Evolutionary conservation across 2,329 filamentous ascomycete species (phyloP).

Genomic region (Alternaria rosae): DNA sequence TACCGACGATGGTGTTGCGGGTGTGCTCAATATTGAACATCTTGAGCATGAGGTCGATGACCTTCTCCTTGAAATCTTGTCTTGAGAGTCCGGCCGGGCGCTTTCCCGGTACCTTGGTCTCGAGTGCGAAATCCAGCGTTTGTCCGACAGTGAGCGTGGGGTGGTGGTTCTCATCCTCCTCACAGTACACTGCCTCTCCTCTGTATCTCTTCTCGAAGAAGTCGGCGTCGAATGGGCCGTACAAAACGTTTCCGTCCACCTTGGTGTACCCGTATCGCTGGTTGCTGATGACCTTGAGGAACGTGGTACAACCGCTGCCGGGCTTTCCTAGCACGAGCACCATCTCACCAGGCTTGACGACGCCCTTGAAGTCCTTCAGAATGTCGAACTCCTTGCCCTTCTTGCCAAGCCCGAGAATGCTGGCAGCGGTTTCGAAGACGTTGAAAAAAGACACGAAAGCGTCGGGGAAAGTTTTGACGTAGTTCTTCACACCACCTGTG

Average conservation of each 20-base stretch:
- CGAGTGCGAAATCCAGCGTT: conserved; percentile 83
- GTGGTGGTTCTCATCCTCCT: conserved; percentile 86
- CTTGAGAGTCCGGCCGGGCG: conserved; percentile 77
- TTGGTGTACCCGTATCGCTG: conserved; percentile 67
- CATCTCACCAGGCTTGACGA: conserved; percentile 78
- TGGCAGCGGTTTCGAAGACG: conserved; percentile 69
- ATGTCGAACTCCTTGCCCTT: conserved; percentile 77
- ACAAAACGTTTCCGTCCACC: conserved; percentile 74
- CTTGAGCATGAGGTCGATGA: conserved; percentile 77
- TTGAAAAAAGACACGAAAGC: conserved; percentile 81
- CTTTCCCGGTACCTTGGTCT: conserved; percentile 84
- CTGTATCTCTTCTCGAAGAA: conserved; percentile 76
- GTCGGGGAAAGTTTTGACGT: conserved; percentile 76
- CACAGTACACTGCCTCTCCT: conserved; percentile 85
- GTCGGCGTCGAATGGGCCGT: conserved; percentile 74
- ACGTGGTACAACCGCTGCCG: conserved; percentile 65
- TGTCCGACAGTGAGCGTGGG: conserved; percentile 87
- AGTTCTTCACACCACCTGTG: conserved; percentile 70
- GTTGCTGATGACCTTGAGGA: conserved; percentile 63
- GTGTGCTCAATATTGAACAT: conserved; percentile 97
- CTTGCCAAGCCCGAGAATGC: conserved; percentile 69
- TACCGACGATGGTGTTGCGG: conserved; percentile 82
- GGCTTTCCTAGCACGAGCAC: conserved; percentile 81
- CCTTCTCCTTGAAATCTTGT: conserved; percentile 76
- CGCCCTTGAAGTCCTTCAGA: conserved; percentile 71